Evolutionary conservation across 1,139 yeast species (phyloP), one percentile per base, ranked within the genome.

Genomic region (Scheffersomyces titani): DNA sequence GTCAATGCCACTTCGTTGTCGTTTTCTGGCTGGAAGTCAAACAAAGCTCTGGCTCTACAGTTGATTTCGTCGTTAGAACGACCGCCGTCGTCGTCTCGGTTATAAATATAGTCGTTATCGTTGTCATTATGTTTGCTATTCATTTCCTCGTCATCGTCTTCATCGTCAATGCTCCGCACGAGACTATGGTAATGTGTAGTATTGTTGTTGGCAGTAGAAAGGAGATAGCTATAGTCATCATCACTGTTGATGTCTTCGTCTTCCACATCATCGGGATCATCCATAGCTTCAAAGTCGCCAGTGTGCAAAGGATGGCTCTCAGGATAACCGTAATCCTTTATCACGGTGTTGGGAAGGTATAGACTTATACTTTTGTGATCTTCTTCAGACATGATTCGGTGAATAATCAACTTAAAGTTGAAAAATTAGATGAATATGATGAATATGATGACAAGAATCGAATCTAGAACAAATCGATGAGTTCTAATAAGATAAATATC

Each of bases 11-110:
- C 86, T 67, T 94, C 99, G 70, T 94, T 94, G 64, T 92, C 97
- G 71, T 94, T 94, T 69, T 94, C 98, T 0, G 99, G 97, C 44
- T 77, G 80, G 69, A 94, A 94, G 65, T 93, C 96, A 71, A 92
- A 94, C 54, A 96, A 71, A 1, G 98, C 98, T 24, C 93, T 75
- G 1, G 97, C 97, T 58, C 84, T 81, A 52, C 78, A 74, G 61
- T 79, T 79, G 53, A 80, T 79, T 55, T 78, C 83, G 54, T 76
- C 80, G 68, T 67, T 51, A 58, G 65, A 46, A 44, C 54, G 49
- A 48, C 51, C 57, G 48, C 57, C 63, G 49, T 49, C 53, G 45
- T 6, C 54, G 13, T 53, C 55, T 19, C 58, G 60, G 21, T 65
- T 59, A 30, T 21, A 21, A 48, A 50, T 54, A 18, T 51, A 59